Percentiles rank a stretch among this genome's conserved stretches.
Conservation (phyloP, 495 filamentous ascomycete genomes). For the Penicillium chermesinum region DNA sequence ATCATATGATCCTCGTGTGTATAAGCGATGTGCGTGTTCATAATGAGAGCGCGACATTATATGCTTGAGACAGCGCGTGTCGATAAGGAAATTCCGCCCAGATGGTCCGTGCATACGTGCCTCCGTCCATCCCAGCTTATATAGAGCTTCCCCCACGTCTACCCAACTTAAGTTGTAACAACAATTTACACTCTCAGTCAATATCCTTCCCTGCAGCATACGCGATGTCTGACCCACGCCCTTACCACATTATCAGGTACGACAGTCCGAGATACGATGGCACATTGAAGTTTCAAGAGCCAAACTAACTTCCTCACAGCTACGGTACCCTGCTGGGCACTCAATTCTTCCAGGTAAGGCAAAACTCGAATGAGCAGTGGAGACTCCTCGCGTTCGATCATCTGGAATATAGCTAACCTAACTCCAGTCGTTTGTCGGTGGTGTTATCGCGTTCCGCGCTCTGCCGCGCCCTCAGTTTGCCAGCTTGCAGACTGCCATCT, state of each 20-base stretch:
- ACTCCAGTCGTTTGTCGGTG: slow-evolving; percentile 69
- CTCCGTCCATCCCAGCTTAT: slow-evolving; percentile 7
- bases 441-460: slow-evolving; percentile 64
- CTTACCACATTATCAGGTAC: slow-evolving; percentile 76
- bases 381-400: background rate
- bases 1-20: slow-evolving; percentile 27
- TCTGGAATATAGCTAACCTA: background rate
- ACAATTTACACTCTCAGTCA: too few relatives aligned
- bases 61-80: background rate
- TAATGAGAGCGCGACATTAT: background rate
- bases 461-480: slow-evolving; percentile 78
- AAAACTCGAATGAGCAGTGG: background rate
- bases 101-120: too few relatives aligned
- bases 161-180: background rate
- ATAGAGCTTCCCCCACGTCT: background rate
- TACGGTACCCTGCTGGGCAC: slow-evolving; percentile 77
- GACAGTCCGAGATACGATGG: slow-evolving; percentile 8
- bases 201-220: background rate
- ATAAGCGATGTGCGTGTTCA: slow-evolving; percentile 10
- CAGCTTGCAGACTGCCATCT: slow-evolving; percentile 68
- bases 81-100: background rate
- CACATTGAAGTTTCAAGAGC: background rate
- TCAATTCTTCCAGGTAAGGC: slow-evolving; percentile 67
- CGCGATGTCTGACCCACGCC: slow-evolving; percentile 50
- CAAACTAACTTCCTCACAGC: slow-evolving; percentile 40